phyloP scores from a whole-genome alignment of 108 stramenopile genomes.

The Chaetoceros tenuissimus region DNA sequence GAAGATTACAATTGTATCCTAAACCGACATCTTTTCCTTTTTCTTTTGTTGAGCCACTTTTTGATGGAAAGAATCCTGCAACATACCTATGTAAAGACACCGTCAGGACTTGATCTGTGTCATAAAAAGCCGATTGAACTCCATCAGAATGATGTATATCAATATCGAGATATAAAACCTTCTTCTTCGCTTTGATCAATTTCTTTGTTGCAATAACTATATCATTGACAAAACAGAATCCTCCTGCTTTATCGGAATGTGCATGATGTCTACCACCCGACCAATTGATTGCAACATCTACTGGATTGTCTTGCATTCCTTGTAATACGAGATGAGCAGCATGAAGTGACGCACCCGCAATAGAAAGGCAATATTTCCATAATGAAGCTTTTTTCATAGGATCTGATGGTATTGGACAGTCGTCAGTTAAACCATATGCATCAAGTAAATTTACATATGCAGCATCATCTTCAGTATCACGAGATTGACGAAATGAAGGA shows the following conservation, averaged over 20 bases:
- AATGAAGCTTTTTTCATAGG: conserved; percentile 8
- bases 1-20: conserved; percentile 40
- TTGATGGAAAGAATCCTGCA: conserved; percentile 34
- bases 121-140: conserved; percentile 53
- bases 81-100: conserved; percentile 38
- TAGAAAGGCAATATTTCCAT: conserved; percentile 29
- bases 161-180: conserved; percentile 74
- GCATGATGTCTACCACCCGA: conserved; percentile 79
- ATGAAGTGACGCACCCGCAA: conserved; percentile 30
- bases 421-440: conserved; percentile 31
- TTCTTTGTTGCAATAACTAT: conserved; percentile 70
- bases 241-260: conserved; percentile 54
- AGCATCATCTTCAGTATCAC: background rate
- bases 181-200: conserved; percentile 17
- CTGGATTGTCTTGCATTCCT: too few relatives aligned
- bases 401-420: conserved; percentile 30
- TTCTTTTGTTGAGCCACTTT: conserved; percentile 19
- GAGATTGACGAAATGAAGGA: background rate
- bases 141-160: conserved; percentile 83
- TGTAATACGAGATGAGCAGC: conserved; percentile 28
- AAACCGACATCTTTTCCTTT: conserved; percentile 27
- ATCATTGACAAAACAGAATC: conserved; percentile 86
- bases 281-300: conserved; percentile 79
- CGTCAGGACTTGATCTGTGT: conserved; percentile 33
- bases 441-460: conserved; percentile 10